Conservation (phyloP, 768 basidiomycete genomes). For the Pisolithus tinctorius region DNA sequence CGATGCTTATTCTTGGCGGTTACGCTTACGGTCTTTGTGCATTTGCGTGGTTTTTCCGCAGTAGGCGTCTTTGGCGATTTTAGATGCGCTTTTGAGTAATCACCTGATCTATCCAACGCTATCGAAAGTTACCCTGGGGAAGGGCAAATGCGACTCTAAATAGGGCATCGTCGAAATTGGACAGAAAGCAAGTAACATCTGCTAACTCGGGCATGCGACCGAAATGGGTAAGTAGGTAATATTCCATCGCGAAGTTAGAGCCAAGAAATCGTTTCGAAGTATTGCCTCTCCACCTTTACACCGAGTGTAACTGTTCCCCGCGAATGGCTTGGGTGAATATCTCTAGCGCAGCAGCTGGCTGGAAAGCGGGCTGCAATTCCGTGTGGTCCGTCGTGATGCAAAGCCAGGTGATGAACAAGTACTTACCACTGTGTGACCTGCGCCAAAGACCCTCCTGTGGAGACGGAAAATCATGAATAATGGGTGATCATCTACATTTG, state of each 20-base stretch:
- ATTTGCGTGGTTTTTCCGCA: constrained; percentile 53
- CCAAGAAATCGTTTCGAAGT: not conserved
- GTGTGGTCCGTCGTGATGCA: not conserved
- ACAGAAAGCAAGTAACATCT: too few relatives aligned
- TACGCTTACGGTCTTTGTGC: constrained; percentile 58
- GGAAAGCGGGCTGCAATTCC: constrained; percentile 47
- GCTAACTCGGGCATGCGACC: too few relatives aligned
- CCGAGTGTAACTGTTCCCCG: constrained; percentile 48
- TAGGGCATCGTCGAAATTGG: too few relatives aligned
- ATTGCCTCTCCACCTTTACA: constrained; percentile 13
- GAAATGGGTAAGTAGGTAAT: too few relatives aligned
- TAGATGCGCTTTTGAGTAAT: constrained; percentile 4
- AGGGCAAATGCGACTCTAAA: too few relatives aligned
- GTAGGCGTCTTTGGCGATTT: constrained; percentile 28
- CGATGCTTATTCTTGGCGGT: constrained; percentile 53
- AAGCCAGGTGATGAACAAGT: not conserved
- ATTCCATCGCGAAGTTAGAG: too few relatives aligned
- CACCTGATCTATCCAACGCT: not conserved
- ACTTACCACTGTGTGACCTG: constrained; percentile 62
- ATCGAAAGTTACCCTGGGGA: not conserved
- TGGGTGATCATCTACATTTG: not conserved
- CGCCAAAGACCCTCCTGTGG: constrained; percentile 44
- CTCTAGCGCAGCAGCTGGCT: constrained; percentile 49
- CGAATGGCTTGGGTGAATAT: constrained; percentile 53
- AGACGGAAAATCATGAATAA: not conserved